Evolutionary conservation across 2,329 filamentous ascomycete species (phyloP), one percentile per base, ranked within the genome.

Genomic region (Colletotrichum tanaceti): DNA sequence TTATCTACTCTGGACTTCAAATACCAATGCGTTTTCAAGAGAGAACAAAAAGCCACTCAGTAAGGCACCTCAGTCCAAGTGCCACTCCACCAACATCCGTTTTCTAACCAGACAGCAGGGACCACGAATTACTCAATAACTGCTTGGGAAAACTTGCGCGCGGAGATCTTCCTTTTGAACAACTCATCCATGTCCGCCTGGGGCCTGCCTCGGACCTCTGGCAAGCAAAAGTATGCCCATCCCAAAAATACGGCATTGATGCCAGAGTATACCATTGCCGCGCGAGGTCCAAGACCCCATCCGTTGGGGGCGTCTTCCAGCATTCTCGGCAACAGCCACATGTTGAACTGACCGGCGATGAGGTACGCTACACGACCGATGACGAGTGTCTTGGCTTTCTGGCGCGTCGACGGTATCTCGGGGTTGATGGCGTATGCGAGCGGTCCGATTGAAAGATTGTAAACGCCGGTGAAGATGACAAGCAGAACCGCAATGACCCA

Each of bases 381-480:
- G 1, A 71, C 61, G 62, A 72, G 71, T 16, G 73, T 75, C 47
- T 72, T 70, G 24, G 67, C 55, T 53, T 72, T 75, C 32, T 73
- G 70, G 38, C 73, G 71, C 5, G 72, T 71, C 7, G 73, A 66
- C 9, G 74, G 71, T 3, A 75, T 39, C 78, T 85, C 70, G 72
- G 83, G 84, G 72, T 84, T 84, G 70, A 75, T 72, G 35, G 86
- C 70, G 52, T 86, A 73, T 50, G 71, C 71, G 7, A 77, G 59
- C 2, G 75, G 75, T 0, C 82, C 83, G 14, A 84, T 75, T 0
- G 81, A 83, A 20, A 81, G 73, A 71, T 84, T 79, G 73, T 83
- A 85, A 6, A 77, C 71, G 63, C 80, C 77, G 1, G 78, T 79
- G 60, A 78, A 82, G 47, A 81, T 64, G 14, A 84, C 70, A 2